Conservation (phyloP, 371 early-diverging fungal species). For the Lichtheimia hyalospora region DNA sequence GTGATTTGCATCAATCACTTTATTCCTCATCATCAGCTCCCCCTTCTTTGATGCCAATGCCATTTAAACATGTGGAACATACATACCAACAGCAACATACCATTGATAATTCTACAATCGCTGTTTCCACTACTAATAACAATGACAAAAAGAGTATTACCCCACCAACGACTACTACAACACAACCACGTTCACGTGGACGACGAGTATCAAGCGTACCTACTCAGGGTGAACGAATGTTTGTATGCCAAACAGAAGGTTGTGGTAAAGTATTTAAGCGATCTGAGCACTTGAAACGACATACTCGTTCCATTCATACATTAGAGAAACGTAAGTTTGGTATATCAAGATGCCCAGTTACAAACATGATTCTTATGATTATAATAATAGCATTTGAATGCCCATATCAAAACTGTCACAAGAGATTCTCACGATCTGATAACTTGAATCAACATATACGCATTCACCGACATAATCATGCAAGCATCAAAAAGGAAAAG, state of each 20-base stretch:
- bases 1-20: not conserved
- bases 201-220: conserved; percentile 57
- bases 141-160: too few relatives aligned
- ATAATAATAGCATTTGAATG: conserved; percentile 56
- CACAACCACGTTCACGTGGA: conserved; percentile 42
- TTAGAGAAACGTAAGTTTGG: conserved; percentile 63
- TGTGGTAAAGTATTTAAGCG: conserved; percentile 67
- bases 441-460: conserved; percentile 76
- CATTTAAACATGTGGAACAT: not conserved
- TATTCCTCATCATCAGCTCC: not conserved
- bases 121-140: not conserved
- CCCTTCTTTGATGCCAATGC: not conserved
- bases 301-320: conserved; percentile 66
- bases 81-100: not conserved
- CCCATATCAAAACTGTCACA: conserved; percentile 71
- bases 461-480: conserved; percentile 49
- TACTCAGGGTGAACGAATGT: conserved; percentile 43
- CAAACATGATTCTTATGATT: not conserved
- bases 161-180: not conserved
- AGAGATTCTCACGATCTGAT: conserved; percentile 82
- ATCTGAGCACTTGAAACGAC: conserved; percentile 67
- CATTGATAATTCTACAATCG: not conserved
- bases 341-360: conserved; percentile 14
- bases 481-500: conserved; percentile 5
- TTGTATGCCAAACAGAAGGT: conserved; percentile 51